Conservation (phyloP, 2,329 filamentous ascomycete genomes). For the Cryphonectria parasitica region DNA sequence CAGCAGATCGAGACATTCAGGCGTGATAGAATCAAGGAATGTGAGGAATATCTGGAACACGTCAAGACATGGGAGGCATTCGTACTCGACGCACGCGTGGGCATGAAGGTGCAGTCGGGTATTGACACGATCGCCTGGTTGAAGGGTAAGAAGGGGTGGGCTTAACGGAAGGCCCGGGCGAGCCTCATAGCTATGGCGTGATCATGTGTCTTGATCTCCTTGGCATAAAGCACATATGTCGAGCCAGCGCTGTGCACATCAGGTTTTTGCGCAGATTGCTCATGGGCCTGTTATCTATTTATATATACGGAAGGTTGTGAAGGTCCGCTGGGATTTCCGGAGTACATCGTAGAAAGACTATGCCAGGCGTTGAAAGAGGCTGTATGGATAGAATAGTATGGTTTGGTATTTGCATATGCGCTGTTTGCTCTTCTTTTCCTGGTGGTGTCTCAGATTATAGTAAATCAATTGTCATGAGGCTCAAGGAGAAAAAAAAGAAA, state of each 20-base stretch:
- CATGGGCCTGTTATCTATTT: neutral
- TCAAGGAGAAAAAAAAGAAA: constrained; percentile 68
- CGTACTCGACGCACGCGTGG: constrained; percentile 74
- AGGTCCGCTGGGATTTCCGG: constrained; percentile 7
- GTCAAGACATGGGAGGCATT: constrained; percentile 73
- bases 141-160: constrained; percentile 46
- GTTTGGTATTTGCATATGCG: neutral
- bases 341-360: neutral
- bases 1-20: constrained; percentile 42
- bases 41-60: constrained; percentile 67
- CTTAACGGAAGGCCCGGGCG: constrained; percentile 1
- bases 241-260: neutral
- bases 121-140: constrained; percentile 67
- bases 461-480: neutral
- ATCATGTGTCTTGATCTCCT: neutral
- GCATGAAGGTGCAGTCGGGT: constrained; percentile 72
- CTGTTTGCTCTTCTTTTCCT: neutral
- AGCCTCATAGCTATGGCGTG: neutral
- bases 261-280: neutral
- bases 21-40: constrained; percentile 59
- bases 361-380: neutral
- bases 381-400: neutral
- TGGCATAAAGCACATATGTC: neutral
- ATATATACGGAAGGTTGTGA: neutral
- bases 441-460: constrained; percentile 3